Base-by-base conservation (phyloP, 2,329 filamentous ascomycete genomes). In the Colletotrichum sp. region DNA sequence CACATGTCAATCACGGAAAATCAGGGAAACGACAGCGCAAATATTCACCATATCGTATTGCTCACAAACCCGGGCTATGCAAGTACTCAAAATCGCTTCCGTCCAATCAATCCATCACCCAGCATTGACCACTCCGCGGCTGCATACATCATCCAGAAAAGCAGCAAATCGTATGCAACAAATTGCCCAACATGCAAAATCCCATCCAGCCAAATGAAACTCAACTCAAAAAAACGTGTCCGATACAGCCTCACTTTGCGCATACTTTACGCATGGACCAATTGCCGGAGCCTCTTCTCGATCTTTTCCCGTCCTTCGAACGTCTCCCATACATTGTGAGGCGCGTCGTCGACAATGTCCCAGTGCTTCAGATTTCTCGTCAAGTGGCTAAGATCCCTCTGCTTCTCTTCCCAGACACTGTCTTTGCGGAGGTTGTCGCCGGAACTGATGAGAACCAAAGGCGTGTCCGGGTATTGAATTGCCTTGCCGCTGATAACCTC, bases 331-430 rank as follows among this genome's bases (percentile, higher is more conserved):
- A 99, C 93, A 82, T 96, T 91, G 83, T 98, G 95, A 7, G 96
- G 94, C 5, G 96, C 96, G 77, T 93, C 91, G 73, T 94, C 92
- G 13, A 98, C 95, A 68, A 98, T 91, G 83, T 98, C 95, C 96
- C 96, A 99, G 52, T 90, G 88, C 73, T 94, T 84, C 67, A 99
- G 86, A 64, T 96, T 95, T 68, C 93, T 89, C 1, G 96, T 98
- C 79, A 99, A 87, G 75, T 90, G 92, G 9, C 93, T 96, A 77
- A 98, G 85, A 81, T 98, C 96, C 79, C 94, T 90, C 87, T 99
- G 97, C 83, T 95, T 96, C 78, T 90, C 87, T 82, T 94, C 93
- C 97, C 97, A 99, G 72, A 91, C 89, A 63, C 88, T 86, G 82
- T 94, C 93, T 65, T 85, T 88, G 73, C 91, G 90, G 71, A 95